phyloP scores from a whole-genome alignment of 2,329 filamentous ascomycete species.

The Elsinoe batatas region DNA sequence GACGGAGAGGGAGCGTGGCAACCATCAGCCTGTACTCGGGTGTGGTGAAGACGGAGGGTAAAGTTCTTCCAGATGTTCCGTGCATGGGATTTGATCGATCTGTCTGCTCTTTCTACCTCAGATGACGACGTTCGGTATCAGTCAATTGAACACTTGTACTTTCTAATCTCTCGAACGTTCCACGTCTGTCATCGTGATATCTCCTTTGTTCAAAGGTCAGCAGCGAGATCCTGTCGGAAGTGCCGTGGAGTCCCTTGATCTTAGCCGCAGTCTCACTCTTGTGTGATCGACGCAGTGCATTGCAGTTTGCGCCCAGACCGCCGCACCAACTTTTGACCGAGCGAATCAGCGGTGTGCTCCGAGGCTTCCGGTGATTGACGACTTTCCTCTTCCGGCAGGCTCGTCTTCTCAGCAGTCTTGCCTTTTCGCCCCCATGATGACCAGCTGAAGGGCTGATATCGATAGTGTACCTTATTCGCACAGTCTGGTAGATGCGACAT shows the following conservation, averaged over 20 bases:
- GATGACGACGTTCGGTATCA: background rate
- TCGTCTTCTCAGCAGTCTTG: background rate
- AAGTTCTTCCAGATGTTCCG: constrained; percentile 12
- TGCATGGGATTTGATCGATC: background rate
- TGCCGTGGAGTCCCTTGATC: background rate
- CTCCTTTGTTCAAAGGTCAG: background rate
- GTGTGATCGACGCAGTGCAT: background rate
- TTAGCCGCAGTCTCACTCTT: constrained; percentile 4
- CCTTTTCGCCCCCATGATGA: background rate
- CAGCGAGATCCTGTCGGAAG: background rate
- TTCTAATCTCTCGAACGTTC: background rate
- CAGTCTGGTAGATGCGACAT: background rate
- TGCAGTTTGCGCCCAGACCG: constrained; percentile 1
- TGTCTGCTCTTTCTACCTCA: background rate
- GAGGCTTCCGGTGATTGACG: background rate
- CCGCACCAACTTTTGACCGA: background rate
- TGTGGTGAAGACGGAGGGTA: background rate
- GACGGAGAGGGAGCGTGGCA: background rate
- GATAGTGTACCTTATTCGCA: background rate
- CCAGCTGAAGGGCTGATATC: constrained; percentile 6
- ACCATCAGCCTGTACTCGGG: background rate
- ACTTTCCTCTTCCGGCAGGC: constrained; percentile 3
- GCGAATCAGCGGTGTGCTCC: constrained; percentile 2
- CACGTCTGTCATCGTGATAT: background rate
- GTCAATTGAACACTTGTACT: background rate